Percentiles rank a stretch among this genome's conserved stretches.
phyloP scores from a whole-genome alignment of 169 alveolate species.

The Plasmodium knowlesi region DNA sequence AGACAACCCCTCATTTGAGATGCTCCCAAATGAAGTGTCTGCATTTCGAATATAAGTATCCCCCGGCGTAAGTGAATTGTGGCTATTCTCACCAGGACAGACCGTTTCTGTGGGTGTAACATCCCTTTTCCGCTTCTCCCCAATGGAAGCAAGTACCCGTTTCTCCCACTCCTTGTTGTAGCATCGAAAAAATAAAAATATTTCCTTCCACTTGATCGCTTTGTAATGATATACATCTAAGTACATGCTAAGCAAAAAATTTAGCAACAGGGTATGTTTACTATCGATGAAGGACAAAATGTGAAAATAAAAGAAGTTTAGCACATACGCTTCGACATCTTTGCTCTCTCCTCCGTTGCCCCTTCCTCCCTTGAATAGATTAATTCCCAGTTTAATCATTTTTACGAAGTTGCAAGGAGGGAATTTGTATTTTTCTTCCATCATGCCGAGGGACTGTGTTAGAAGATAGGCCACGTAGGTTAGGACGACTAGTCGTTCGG shows the following conservation, averaged over 20 bases:
- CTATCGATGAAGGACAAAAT: conserved; percentile 2
- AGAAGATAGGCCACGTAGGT: conserved; percentile 12
- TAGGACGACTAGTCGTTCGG: not conserved
- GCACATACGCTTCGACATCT: not conserved
- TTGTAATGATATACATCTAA: conserved; percentile 15
- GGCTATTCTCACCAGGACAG: not conserved
- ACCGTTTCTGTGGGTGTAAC: not conserved
- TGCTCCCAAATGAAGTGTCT: not conserved
- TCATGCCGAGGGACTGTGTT: not conserved
- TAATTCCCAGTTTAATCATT: conserved; percentile 1
- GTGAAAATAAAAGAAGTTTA: conserved; percentile 21
- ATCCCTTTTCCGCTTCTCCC: not conserved
- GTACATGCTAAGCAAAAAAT: conserved; percentile 14
- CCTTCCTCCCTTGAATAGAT: not conserved
- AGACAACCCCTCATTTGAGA: not conserved
- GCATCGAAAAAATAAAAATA: conserved; percentile 50
- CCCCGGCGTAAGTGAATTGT: not conserved
- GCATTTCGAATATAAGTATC: not conserved
- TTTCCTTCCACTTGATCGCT: conserved; percentile 14
- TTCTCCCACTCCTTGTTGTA: not conserved
- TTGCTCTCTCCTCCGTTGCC: not conserved
- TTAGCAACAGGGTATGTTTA: conserved; percentile 4
- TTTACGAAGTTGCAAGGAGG: conserved; percentile 3
- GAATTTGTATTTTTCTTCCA: not conserved
- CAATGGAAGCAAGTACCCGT: not conserved